phyloP scores from a whole-genome alignment of 2,329 filamentous ascomycete species.

The Pseudocercospora macadamiae region DNA sequence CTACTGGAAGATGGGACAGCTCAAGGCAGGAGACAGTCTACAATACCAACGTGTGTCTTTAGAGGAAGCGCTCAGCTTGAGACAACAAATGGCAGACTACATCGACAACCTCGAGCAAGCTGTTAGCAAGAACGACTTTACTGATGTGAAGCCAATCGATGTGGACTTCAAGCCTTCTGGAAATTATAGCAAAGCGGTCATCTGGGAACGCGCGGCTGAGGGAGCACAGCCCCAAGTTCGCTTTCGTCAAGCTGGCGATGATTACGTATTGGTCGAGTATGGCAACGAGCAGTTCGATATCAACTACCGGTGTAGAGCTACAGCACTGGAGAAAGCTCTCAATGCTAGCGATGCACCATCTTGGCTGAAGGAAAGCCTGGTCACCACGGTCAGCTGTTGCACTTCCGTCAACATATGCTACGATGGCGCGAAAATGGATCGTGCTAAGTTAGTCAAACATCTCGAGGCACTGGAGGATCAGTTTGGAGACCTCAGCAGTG shows the following conservation, averaged over 20 bases:
- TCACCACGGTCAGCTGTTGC: slow-evolving; percentile 57
- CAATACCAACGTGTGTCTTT: slow-evolving; percentile 55
- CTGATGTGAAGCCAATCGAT: slow-evolving; percentile 39
- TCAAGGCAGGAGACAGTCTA: slow-evolving; percentile 61
- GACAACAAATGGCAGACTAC: slow-evolving; percentile 50
- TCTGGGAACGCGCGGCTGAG: slow-evolving; percentile 35
- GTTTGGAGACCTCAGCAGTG: slow-evolving; percentile 46
- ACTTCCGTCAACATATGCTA: slow-evolving; percentile 49
- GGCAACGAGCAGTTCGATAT: slow-evolving; percentile 60
- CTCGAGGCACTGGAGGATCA: slow-evolving; percentile 45
- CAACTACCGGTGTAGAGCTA: slow-evolving; percentile 60
- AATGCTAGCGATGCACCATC: slow-evolving; percentile 44
- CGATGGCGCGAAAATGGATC: slow-evolving; percentile 42
- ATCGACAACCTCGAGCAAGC: slow-evolving; percentile 48
- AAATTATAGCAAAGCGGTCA: slow-evolving; percentile 33
- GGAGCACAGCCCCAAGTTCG: slow-evolving; percentile 35
- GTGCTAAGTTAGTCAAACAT: slow-evolving; percentile 42
- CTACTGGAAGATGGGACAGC: slow-evolving; percentile 64
- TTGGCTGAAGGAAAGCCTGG: slow-evolving; percentile 45
- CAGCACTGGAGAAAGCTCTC: slow-evolving; percentile 55
- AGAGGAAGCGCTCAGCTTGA: slow-evolving; percentile 53
- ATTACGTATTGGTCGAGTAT: slow-evolving; percentile 62
- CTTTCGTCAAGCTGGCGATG: slow-evolving; percentile 46
- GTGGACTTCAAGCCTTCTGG: slow-evolving; percentile 27
- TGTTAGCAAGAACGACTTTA: slow-evolving; percentile 41